Conservation (phyloP, 2,329 filamentous ascomycete species). For the Aureobasidium sp. region DNA sequence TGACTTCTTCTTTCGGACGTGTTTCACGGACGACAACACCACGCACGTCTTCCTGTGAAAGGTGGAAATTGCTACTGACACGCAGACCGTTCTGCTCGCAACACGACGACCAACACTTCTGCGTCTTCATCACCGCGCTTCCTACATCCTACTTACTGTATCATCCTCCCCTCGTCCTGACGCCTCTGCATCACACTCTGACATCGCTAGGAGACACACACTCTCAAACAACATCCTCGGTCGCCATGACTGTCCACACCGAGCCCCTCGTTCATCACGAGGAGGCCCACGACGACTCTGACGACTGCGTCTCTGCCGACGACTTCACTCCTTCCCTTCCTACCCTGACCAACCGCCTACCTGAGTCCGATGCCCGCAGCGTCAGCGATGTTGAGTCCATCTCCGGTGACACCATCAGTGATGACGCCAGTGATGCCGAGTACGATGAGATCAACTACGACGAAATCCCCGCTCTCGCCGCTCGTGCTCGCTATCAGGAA, state of each 20-base stretch:
- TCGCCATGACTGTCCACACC: background rate
- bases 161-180: background rate
- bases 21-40: background rate
- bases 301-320: background rate
- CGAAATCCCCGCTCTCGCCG: slow-evolving; percentile 11
- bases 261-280: slow-evolving; percentile 1
- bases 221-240: background rate
- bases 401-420: slow-evolving; percentile 11
- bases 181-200: background rate
- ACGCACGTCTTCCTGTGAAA: background rate
- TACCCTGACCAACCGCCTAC: background rate
- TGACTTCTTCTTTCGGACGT: background rate
- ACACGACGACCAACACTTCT: slow-evolving; percentile 4
- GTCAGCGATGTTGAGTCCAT: slow-evolving; percentile 3
- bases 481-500: background rate
- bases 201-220: background rate
- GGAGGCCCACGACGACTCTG: background rate
- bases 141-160: background rate
- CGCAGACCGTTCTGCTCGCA: background rate
- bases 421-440: background rate
- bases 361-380: background rate
- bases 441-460: slow-evolving; percentile 9
- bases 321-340: slow-evolving; percentile 8
- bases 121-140: background rate
- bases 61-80: slow-evolving; percentile 1